Base-by-base conservation (phyloP, 768 basidiomycete species). In the Leucocoprinus birnbaumii region DNA sequence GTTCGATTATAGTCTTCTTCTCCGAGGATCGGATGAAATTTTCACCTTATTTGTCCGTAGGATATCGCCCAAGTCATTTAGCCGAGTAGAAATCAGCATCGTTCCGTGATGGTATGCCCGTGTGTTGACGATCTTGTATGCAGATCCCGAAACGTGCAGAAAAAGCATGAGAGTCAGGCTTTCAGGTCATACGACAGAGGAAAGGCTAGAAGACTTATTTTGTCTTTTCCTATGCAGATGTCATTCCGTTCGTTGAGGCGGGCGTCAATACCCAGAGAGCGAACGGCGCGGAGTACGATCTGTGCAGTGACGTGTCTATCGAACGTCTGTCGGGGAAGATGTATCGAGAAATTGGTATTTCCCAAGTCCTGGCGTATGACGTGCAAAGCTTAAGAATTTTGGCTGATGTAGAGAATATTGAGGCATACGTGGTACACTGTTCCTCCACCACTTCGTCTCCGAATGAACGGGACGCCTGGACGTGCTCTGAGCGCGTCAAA, bases 81-180 rank as follows among this genome's bases (percentile, higher is more conserved):
- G 78, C 44, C 78, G 72, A 2, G 94, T 93, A 7, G 91, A 87
- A 19, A 98, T 89, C 24, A 99, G 82, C 97, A 99, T 99, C 14
- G 97, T 99, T 0, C 97, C 97, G 62, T 99, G 97, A 62, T 98
- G 96, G 71, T 98, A 98, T 6, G 94, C 94, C 25, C 97, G 79
- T 50, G 84, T 83, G 61, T 85, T 89, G 42, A 89, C 87, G 53
- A 99, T 91, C 72, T 97, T 98, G 74, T 97, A 99, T 10, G 97
- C 97, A 8, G 94, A 98, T 40, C 97, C 97, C 45, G 96, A 98
- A 58, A 98, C 87, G 93, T 98, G 45, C 44, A 21, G 42, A 63
- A 44, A 37, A 22, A 25, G 55, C 55, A 61, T 13, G 63, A n/a
- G n/a, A n/a, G n/a, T n/a, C n/a, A n/a, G n/a, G n/a, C n/a, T 42